Evolutionary conservation across 768 basidiomycete genomes (phyloP).

Genomic region (Hypholoma fasciculare): DNA sequence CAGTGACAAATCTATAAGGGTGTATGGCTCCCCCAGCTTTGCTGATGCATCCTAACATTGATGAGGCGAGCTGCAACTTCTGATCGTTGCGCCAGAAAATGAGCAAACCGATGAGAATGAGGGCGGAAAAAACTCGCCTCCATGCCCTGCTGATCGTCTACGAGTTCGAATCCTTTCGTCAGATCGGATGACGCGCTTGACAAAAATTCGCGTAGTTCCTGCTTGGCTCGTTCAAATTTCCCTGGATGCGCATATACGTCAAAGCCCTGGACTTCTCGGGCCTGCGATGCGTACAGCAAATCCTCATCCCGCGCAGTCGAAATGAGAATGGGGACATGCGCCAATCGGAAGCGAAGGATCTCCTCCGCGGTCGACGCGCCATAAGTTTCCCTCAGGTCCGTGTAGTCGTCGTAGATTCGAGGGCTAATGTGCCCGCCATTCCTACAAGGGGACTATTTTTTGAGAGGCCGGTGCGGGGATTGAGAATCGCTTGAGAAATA

Average conservation of each 20-base stretch:
- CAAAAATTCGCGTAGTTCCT: slow-evolving; percentile 42
- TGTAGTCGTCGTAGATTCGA: slow-evolving; percentile 59
- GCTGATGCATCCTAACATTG: slow-evolving; percentile 49
- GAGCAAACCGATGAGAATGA: not conserved
- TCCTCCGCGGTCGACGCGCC: slow-evolving; percentile 48
- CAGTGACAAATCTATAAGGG: slow-evolving; percentile 69
- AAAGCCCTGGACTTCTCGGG: slow-evolving; percentile 55
- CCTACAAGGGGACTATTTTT: slow-evolving; percentile 29
- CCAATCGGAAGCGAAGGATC: slow-evolving; percentile 61
- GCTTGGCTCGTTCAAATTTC: slow-evolving; percentile 43
- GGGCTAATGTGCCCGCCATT: slow-evolving; percentile 75
- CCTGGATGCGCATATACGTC: slow-evolving; percentile 52
- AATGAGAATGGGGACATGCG: slow-evolving; percentile 52
- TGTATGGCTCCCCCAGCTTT: slow-evolving; percentile 63
- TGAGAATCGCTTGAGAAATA: not conserved
- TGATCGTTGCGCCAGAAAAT: slow-evolving; percentile 20
- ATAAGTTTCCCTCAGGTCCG: slow-evolving; percentile 39
- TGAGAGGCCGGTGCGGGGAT: not conserved
- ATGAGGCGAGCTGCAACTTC: slow-evolving; percentile 48
- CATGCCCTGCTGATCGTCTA: slow-evolving; percentile 27
- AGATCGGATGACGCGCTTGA: slow-evolving; percentile 51
- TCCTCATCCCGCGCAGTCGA: slow-evolving; percentile 53
- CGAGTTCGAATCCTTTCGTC: slow-evolving; percentile 31
- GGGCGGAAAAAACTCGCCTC: slow-evolving; percentile 20
- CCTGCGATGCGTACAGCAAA: slow-evolving; percentile 53